Base-by-base conservation (phyloP, 2,329 filamentous ascomycete genomes). In the Cladosporium sp. region DNA sequence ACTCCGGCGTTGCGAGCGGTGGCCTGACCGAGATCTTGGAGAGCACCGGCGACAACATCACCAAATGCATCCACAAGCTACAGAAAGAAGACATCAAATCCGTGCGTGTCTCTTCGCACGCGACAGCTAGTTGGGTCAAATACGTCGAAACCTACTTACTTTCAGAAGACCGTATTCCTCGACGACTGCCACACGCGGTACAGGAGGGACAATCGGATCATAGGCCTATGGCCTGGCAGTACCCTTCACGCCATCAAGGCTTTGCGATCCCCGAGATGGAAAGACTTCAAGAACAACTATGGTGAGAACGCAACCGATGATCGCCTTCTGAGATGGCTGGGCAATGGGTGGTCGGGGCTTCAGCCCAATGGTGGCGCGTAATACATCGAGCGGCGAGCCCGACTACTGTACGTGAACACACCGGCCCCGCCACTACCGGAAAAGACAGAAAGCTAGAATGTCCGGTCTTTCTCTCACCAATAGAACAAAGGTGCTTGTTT, bases 161-260 rank as follows among this genome's bases (percentile, higher is more conserved):
- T 81, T 73, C 66, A 73, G 58, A 69, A 66, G 20, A 77, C 78
- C 0, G 78, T 80, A 0, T 81, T 76, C 74, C 66, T 74, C 17
- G 37, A 15, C 37, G 14, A 39, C 1, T 81, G 78, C 62, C 73
- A 70, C 15, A 75, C 72, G 0, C 81, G 76, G 76, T 77, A 76
- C 66, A 75, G 73, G 61, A 63, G 59, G 60, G 60, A 69, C 0
- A 67, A 74, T 14, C 74, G 72, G 0, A 63, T 74, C 17, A 75
- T 72, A 0, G 76, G 73, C 1, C 67, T 79, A 1, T 79, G 75
- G 76, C 77, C 76, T 1, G 76, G 75, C 4, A 74, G 70, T 14
- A 76, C 77, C 5, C 67, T 82, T n/a, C 79, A 82, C 65, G 80
- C 78, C 61, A 75, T 82, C 47, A 77, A 82, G 63, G 74, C 75